Percentiles rank a stretch among this genome's conserved stretches.
These are phyloP conservation scores for Acer campestre DNA, from an alignment of 345 rosid genomes.

Conservation along the genomic window DNA sequence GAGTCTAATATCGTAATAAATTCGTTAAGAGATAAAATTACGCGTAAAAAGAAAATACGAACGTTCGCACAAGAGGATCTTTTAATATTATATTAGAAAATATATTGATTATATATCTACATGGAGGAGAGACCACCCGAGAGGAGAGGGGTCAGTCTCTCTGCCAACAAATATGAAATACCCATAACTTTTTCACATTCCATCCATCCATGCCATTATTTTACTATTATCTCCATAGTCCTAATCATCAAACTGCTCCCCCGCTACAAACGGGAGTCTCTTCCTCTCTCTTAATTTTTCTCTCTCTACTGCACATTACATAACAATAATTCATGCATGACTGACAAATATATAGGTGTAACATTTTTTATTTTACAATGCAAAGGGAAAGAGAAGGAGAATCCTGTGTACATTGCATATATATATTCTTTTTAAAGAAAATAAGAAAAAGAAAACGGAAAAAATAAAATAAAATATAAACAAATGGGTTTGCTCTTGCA, in stretches of 20 bases:
- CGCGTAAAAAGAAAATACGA: too few species aligned
- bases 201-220: constrained; percentile 32
- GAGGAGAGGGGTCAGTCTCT: constrained; percentile 14
- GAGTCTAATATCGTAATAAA: too few species aligned
- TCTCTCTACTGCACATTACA: constrained; percentile 11
- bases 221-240: constrained; percentile 26
- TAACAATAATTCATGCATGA: constrained; percentile 42
- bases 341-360: constrained; percentile 8
- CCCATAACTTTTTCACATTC: constrained; percentile 78
- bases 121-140: constrained; percentile 22
- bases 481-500: constrained; percentile 30
- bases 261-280: constrained; percentile 42
- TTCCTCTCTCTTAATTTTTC: background rate
- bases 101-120: too few species aligned
- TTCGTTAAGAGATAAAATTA: too few species aligned
- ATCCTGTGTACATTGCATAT: constrained; percentile 7
- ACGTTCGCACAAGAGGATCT: background rate
- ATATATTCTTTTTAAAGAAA: background rate
- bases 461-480: background rate
- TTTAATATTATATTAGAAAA: too few species aligned
- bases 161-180: constrained; percentile 28
- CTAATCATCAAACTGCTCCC: constrained; percentile 56
- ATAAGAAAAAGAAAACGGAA: background rate
- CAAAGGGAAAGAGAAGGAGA: constrained; percentile 12
- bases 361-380: background rate